These are phyloP conservation scores for Suhomyces bolitotheri DNA, from an alignment of 1,139 yeast species.

Conservation along the genomic window DNA sequence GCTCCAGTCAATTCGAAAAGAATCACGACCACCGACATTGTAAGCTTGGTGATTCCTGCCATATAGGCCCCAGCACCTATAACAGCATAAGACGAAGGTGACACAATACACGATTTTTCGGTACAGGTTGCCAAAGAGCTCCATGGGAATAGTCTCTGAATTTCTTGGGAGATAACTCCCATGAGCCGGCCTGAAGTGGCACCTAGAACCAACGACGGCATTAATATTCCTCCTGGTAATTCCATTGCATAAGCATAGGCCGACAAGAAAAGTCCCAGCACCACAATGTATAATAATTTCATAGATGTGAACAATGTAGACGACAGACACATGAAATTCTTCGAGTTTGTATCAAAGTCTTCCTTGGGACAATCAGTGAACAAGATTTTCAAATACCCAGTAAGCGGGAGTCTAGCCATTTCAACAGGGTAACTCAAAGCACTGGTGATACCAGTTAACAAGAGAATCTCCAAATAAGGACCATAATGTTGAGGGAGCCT, in stretches of 20 bases:
- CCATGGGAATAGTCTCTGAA: slow-evolving; percentile 46
- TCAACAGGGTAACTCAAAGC: slow-evolving; percentile 56
- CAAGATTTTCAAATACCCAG: slow-evolving; percentile 54
- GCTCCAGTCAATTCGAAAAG: slow-evolving; percentile 63
- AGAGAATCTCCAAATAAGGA: slow-evolving; percentile 47
- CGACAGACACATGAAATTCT: slow-evolving; percentile 38
- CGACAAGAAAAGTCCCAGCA: slow-evolving; percentile 57
- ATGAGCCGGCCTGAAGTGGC: slow-evolving; percentile 67
- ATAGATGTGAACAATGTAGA: slow-evolving; percentile 29
- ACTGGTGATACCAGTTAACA: slow-evolving; percentile 52
- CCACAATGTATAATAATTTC: slow-evolving; percentile 45
- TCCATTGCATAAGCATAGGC: slow-evolving; percentile 65
- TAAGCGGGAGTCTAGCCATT: slow-evolving; percentile 56
- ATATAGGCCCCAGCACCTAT: slow-evolving; percentile 62
- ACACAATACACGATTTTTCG: slow-evolving; percentile 51
- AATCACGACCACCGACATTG: slow-evolving; percentile 57
- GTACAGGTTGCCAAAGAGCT: slow-evolving; percentile 51
- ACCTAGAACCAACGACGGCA: slow-evolving; percentile 73
- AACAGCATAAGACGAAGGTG: slow-evolving; percentile 62
- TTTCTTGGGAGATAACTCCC: slow-evolving; percentile 57
- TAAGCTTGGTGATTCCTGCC: slow-evolving; percentile 57
- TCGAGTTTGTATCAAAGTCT: slow-evolving; percentile 23
- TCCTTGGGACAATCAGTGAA: slow-evolving; percentile 62
- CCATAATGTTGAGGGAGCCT: slow-evolving; percentile 14
- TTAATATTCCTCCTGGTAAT: slow-evolving; percentile 73